Evolutionary conservation across 176 grass and related monocot species (phyloP).

Genomic region (Musa beccarii): DNA sequence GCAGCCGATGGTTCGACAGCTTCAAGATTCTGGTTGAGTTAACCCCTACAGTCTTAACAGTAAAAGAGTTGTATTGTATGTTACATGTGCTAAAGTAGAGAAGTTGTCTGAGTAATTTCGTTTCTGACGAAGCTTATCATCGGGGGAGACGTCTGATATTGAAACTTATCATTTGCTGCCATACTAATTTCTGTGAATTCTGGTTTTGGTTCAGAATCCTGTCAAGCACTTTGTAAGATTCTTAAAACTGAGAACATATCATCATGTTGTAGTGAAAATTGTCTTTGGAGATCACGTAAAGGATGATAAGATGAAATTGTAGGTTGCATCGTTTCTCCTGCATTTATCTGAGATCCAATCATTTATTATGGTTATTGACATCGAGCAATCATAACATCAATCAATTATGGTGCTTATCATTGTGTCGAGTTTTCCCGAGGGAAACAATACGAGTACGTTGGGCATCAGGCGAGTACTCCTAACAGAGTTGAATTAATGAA

Average conservation of each 20-base stretch:
- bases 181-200: background rate
- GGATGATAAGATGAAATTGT: no score
- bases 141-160: background rate
- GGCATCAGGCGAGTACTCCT: no score
- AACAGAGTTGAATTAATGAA: no score
- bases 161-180: background rate
- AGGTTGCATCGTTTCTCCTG: background rate
- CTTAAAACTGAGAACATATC: background rate
- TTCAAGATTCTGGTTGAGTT: slow-evolving; percentile 72
- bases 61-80: background rate
- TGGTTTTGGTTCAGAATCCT: background rate
- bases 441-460: no score
- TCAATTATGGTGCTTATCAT: no score
- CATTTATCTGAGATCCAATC: background rate
- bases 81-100: background rate
- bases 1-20: slow-evolving; percentile 40
- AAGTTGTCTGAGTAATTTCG: background rate
- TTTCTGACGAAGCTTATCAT: background rate
- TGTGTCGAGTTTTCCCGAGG: no score
- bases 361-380: no score
- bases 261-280: background rate
- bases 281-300: background rate
- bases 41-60: slow-evolving; percentile 3
- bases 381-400: no score
- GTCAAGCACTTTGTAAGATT: no score